Conservation (phyloP, 2,329 filamentous ascomycete species). For the Aspergillus sp. region DNA sequence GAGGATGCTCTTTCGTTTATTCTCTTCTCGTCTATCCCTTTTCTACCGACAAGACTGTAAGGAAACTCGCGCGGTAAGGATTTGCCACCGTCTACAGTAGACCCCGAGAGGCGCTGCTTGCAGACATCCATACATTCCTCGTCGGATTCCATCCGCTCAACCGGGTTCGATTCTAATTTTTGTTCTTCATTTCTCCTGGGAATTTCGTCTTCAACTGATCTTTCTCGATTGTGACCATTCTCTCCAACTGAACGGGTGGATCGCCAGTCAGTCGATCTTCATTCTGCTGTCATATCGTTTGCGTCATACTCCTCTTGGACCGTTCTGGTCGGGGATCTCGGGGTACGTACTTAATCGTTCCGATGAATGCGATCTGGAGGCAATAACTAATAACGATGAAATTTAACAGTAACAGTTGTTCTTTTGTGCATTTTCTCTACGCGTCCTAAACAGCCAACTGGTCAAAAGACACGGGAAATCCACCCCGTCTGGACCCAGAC, state of each 20-base stretch:
- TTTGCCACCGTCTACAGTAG: not conserved
- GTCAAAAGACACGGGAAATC: no score
- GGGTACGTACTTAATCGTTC: not conserved
- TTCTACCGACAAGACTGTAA: not conserved
- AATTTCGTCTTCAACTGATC: not conserved
- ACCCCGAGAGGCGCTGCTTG: not conserved
- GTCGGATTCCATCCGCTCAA: not conserved
- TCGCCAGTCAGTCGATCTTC: conserved; percentile 1
- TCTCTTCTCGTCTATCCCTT: not conserved
- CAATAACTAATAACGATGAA: not conserved
- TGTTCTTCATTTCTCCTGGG: not conserved
- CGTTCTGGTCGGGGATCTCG: not conserved
- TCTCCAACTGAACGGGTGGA: not conserved
- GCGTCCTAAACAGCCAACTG: no score
- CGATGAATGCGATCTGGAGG: not conserved
- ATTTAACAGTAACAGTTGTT: not conserved
- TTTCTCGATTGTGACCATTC: not conserved
- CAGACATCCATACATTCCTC: not conserved
- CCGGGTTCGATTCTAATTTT: not conserved
- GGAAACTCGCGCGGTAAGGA: not conserved
- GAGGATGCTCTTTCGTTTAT: not conserved
- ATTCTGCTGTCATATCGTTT: conserved; percentile 16
- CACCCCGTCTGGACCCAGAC: not conserved
- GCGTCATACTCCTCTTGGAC: conserved; percentile 13
- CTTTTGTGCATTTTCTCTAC: not conserved